A percentile compares a stretch with the other conserved stretches of the same genome.
phyloP scores from a whole-genome alignment of 345 rosid species.

The Eucalyptus cloeziana region DNA sequence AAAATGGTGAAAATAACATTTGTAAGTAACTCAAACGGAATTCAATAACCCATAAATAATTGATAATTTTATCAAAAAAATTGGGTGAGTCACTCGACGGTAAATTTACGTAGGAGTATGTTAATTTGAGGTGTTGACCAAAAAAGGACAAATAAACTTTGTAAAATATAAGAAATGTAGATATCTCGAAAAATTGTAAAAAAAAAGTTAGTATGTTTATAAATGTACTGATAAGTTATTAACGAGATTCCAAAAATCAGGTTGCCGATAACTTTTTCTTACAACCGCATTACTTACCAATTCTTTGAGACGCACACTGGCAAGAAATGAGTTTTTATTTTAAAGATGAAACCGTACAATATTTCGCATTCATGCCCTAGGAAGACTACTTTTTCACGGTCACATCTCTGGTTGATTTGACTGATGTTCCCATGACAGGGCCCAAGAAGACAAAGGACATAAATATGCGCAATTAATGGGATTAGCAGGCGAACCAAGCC shows the following conservation, averaged over 20 bases:
- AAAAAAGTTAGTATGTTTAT: background rate
- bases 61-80: background rate
- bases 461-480: background rate
- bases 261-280: accelerated
- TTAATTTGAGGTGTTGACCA: background rate
- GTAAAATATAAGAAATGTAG: background rate
- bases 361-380: no score
- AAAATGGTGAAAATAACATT: background rate
- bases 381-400: no score
- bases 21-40: background rate
- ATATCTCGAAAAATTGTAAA: background rate
- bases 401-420: background rate
- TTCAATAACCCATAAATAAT: background rate
- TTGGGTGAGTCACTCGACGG: background rate
- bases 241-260: background rate
- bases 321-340: background rate
- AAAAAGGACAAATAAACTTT: background rate
- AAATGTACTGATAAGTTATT: background rate
- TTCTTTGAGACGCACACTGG: background rate
- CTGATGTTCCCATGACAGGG: background rate
- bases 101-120: background rate
- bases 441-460: accelerated
- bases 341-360: no score
- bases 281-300: background rate
- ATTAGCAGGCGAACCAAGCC: background rate